phyloP scores from a whole-genome alignment of 495 filamentous ascomycete species.

The Aspergillus diversus region DNA sequence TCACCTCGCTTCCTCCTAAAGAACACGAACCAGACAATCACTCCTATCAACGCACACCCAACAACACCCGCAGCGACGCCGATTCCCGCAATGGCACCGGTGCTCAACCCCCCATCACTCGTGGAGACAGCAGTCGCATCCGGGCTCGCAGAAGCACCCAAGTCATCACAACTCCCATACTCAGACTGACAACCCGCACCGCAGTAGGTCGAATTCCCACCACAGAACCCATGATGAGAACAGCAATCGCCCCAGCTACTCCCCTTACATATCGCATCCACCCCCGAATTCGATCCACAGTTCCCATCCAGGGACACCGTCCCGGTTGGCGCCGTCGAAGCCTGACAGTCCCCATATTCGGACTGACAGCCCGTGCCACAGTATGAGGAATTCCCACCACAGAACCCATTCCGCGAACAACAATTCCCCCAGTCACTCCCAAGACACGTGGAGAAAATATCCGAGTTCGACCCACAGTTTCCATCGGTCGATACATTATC shows the following conservation, averaged over 20 bases:
- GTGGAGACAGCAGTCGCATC: not conserved
- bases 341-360: not conserved
- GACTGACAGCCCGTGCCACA: constrained; percentile 10
- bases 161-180: constrained; percentile 1
- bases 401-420: constrained; percentile 2
- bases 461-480: constrained; percentile 1
- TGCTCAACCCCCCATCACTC: constrained; percentile 2
- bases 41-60: not conserved
- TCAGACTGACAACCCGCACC: constrained; percentile 7
- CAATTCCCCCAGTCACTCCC: constrained; percentile 8
- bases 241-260: constrained; percentile 12
- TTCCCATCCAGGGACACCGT: not conserved
- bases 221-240: constrained; percentile 2
- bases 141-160: not conserved
- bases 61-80: constrained; percentile 10
- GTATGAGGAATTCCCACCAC: constrained; percentile 3
- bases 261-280: not conserved
- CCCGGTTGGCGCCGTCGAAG: not conserved
- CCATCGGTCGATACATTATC: not conserved
- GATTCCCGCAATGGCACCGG: constrained; percentile 18
- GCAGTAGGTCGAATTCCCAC: constrained; percentile 4
- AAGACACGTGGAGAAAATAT: not conserved
- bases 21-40: constrained; percentile 10
- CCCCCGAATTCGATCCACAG: not conserved
- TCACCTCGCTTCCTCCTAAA: constrained; percentile 1